Evolutionary conservation across 768 basidiomycete species (phyloP), one percentile per base, ranked within the genome.

Genomic region (Kwoniella bestiolae): DNA sequence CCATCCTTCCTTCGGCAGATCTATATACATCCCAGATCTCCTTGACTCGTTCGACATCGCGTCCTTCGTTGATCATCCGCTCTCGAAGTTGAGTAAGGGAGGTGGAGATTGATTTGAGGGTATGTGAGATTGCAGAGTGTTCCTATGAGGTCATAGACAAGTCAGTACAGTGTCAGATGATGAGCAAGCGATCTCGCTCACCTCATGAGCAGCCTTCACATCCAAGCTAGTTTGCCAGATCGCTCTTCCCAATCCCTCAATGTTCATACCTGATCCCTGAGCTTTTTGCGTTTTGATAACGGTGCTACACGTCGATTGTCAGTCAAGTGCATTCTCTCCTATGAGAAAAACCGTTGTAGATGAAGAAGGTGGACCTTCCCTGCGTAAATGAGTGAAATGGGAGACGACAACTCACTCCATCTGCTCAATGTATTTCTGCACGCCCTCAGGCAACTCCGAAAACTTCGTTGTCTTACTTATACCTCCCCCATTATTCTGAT

Each of bases 1-100:
- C 74, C 18, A 71, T 72, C 14, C 74, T 58, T 0, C 76, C 74
- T 56, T 74, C 74, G 0, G 63, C 66, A 9, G 70, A 62, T 55
- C 64, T 69, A 47, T 62, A 72, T 18, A 68, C 65, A 52, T 74
- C 70, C 67, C 66, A 72, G 16, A 78, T 78, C 58, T 78, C 77
- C 38, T 67, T 62, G 9, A 75, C 59, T 14, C 65, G 66, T 35
- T 68, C 58, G 4, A 71, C 34, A 60, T 78, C 74, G 29, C 70
- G 59, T 46, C 71, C 70, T 57, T 73, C 73, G 7, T 62, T 55
- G 12, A 68, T 53, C 51, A 77, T 66, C 28, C 66, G 60, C n/a
- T 65, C 60, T 56, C 66, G 53, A 7, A 77, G 62, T 46, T 73
- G 71, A 3, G 45, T 50, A 7, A 67, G 59, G 12, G 70, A 57